Evolutionary conservation across 257 asterid species (phyloP), one percentile per base, ranked within the genome.

Genomic region (Thymus quinquecostatus): DNA sequence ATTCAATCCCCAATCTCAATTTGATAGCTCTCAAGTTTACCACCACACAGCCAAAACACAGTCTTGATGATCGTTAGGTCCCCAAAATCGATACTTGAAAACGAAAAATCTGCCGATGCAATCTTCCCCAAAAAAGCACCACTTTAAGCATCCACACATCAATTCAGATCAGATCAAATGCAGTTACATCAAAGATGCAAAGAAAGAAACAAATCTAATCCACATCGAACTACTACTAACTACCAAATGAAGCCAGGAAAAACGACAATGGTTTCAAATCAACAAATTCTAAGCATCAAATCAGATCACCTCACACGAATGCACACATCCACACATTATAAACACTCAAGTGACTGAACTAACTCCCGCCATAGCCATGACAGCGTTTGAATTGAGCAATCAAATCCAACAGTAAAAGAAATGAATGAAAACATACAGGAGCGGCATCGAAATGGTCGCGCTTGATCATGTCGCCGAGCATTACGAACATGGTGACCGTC

Each of bases 401-500:
- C 21, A 64, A 78, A 78, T 58, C 74, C 13, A 63, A 71, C 71
- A 62, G 55, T 45, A 34, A 68, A 30, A 44, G 12, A 45, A 43
- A 75, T n/a, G 10, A 13, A 60, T 5, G 21, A 1, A 3, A 43
- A 36, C 64, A 38, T 72, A 77, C 84, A n/a, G 61, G 81, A 75
- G 66, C n/a, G 50, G 77, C 4, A 59, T 82, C 86, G 75, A 88
- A 88, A 67, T 88, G 89, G 73, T 88, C 92, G 56, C 88, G 77
- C 83, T 86, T 86, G 73, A 88, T 78, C 95, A 88, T 88, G 58
- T 86, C 75, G 1, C 87, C 95, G 6, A 88, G 89, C 95, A 88
- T 88, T 10, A 83, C 85, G 64, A 88, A 88, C 95, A 88, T 88
- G 73, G 90, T 84, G 48, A 88, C 57, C 2, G 96, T 86, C 72